Base-by-base conservation (phyloP, 2,329 filamentous ascomycete species). In the Apiospora kogelbergensis region DNA sequence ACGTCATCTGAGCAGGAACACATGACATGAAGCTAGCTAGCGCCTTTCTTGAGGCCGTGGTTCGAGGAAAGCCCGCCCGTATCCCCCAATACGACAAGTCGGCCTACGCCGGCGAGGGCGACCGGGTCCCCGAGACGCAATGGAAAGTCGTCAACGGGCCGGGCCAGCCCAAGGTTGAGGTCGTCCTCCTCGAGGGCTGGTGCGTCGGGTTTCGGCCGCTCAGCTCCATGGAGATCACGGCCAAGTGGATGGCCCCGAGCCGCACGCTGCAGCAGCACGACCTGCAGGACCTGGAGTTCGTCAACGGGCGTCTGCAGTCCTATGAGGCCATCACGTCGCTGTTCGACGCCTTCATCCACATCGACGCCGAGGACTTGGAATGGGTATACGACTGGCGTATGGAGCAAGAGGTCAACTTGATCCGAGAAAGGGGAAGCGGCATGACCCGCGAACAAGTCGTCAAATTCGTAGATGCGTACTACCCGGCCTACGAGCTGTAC, bases 131-230 rank as follows among this genome's bases (percentile, higher is more conserved):
- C 0, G 80, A 86, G 68, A 81, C 80, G 13, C 76, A 85, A 63
- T 97, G 94, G 93, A 81, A 84, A 33, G 76, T 76, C 17, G 84
- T 91, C 70, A 89, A 89, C 72, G 80, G 78, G 63, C 80, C 79
- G 0, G 85, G 85, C 10, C 83, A 87, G 67, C 78, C 76, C 2
- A 82, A 79, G n/a, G 80, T 87, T 30, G 80, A 87, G 30, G 88
- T 95, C 7, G 86, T 97, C 26, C 88, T 97, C 66, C 90, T 97
- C 72, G 94, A 98, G 79, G 94, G 95, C 22, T 97, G 94, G 95
- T 96, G 92, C 78, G 89, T 97, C 15, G 95, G 94, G 2, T 97
- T 97, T 81, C 89, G 90, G 6, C 80, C 91, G 0, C 79, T 95
- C 15, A 74, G 81, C 40, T 79, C 85, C 0, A 77, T 81, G n/a